Evolutionary conservation across 208 protist genomes (phyloP), one percentile per base, ranked within the genome.

Genomic region (Herpetomonas samuelpessoai): DNA sequence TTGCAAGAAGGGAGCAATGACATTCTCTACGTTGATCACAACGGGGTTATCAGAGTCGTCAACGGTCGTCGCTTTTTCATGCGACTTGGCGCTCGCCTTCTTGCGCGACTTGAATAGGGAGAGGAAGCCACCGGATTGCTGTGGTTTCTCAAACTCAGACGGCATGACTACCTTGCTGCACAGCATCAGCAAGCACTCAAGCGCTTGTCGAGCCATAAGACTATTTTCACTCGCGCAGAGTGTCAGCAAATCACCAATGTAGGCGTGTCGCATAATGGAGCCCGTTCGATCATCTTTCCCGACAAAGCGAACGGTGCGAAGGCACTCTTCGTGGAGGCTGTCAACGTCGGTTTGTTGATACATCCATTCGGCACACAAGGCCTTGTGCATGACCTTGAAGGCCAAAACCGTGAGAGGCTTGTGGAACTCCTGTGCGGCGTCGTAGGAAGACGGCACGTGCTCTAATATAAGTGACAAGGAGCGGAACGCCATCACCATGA

Each of bases 291-390:
- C 89, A 67, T 92, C 89, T 27, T 79, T 76, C 16, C 54, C 81
- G 26, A 93, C 65, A 56, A 96, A 96, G 6, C 79, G 81, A 73
- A 89, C 88, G n/a, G 83, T 68, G 16, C 86, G 77, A 47, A 93
- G 62, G 12, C 79, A 81, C 59, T 96, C 89, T 61, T 96, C 86
- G 0, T 86, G 51, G 31, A 96, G 69, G 26, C 72, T 72, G 28
- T 56, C 58, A 47, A 66, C 79, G 70, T 85, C 76, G 22, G 58
- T 69, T 28, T 80, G 75, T 10, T 21, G 57, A 49, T 79, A 89
- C 28, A 45, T 54, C 83, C 84, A 91, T 56, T 86, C 72, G 10
- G 44, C 57, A 45, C 65, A 72, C 45, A 91, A 61, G n/a, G 81
- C 77, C 19, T 56, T 57, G 49, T 91, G 77, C 25, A 92, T 73